A percentile compares a stretch with the other conserved stretches of the same genome.
These are phyloP conservation scores for Zostera marina DNA, from an alignment of 116 monocot species.

Conservation along the genomic window DNA sequence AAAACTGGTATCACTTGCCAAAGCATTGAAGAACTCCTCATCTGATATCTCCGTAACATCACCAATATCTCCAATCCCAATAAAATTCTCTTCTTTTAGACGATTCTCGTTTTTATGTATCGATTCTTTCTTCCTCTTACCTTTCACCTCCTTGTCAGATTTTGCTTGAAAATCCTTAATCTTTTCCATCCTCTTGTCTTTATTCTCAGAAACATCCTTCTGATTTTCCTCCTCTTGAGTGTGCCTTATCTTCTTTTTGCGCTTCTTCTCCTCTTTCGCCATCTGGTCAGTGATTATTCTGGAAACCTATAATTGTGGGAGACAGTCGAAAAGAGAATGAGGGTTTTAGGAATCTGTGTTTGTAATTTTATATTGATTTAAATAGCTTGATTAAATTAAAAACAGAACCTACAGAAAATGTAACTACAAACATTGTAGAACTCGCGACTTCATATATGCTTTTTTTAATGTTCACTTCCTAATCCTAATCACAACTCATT, in stretches of 20 bases:
- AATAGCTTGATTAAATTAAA: too few species aligned
- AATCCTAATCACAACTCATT: too few species aligned
- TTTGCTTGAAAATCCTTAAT: background rate
- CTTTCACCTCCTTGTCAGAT: background rate
- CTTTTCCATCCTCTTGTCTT: background rate
- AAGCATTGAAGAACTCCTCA: conserved; percentile 6
- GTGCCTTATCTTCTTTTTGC: background rate
- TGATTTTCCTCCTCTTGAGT: background rate
- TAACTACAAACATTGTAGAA: too few species aligned
- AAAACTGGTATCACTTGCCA: conserved; percentile 6
- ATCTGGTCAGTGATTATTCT: too few species aligned
- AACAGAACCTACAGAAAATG: too few species aligned
- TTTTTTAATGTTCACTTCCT: background rate
- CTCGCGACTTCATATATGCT: too few species aligned
- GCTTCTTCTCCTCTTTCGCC: background rate
- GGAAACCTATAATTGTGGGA: too few species aligned
- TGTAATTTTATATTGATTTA: too few species aligned
- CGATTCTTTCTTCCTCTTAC: background rate
- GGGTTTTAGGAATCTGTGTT: too few species aligned
- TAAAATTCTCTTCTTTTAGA: background rate
- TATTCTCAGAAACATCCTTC: too few species aligned
- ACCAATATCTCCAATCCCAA: too few species aligned
- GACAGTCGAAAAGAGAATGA: too few species aligned
- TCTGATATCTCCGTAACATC: background rate
- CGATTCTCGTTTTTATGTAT: background rate